Percentiles rank a stretch among this genome's conserved stretches.
These are phyloP conservation scores for Fusarium floridanum DNA, from an alignment of 2,329 filamentous ascomycete species.

Conservation along the genomic window DNA sequence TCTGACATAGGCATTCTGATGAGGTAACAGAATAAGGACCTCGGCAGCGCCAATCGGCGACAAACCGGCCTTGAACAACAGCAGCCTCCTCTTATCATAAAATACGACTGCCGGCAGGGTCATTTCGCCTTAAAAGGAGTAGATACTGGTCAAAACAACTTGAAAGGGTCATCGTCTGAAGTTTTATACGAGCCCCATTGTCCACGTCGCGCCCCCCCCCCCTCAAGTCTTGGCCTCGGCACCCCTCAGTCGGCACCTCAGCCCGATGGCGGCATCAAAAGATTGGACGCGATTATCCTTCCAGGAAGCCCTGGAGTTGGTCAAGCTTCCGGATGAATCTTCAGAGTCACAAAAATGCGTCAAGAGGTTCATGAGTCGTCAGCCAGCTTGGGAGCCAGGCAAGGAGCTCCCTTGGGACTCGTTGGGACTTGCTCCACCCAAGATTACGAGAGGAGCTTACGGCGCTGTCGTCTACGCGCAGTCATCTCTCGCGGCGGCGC, in stretches of 20 bases:
- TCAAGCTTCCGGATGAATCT: constrained; percentile 36
- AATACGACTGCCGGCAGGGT: background rate
- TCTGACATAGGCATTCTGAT: no score
- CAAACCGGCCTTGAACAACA: constrained; percentile 1
- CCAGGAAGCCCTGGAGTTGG: constrained; percentile 48
- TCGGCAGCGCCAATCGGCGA: constrained; percentile 28
- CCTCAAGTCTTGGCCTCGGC: background rate
- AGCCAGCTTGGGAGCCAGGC: constrained; percentile 51
- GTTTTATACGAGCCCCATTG: background rate
- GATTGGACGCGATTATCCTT: constrained; percentile 47
- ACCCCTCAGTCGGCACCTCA: background rate
- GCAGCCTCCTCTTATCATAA: background rate
- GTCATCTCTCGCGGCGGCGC: constrained; percentile 53
- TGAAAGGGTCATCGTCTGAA: background rate
- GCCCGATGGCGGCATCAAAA: constrained; percentile 22
- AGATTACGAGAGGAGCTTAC: constrained; percentile 47
- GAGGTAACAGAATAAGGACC: constrained; percentile 12
- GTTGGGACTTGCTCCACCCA: constrained; percentile 25
- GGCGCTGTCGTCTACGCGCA: constrained; percentile 56
- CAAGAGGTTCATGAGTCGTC: constrained; percentile 49
- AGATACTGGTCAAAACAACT: background rate
- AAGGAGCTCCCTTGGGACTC: constrained; percentile 48
- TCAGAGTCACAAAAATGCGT: background rate
- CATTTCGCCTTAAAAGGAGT: background rate
- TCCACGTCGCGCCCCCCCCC: background rate